These are phyloP conservation scores for Albugo laibachii DNA, from an alignment of 352 stramenopile species.

Conservation along the genomic window DNA sequence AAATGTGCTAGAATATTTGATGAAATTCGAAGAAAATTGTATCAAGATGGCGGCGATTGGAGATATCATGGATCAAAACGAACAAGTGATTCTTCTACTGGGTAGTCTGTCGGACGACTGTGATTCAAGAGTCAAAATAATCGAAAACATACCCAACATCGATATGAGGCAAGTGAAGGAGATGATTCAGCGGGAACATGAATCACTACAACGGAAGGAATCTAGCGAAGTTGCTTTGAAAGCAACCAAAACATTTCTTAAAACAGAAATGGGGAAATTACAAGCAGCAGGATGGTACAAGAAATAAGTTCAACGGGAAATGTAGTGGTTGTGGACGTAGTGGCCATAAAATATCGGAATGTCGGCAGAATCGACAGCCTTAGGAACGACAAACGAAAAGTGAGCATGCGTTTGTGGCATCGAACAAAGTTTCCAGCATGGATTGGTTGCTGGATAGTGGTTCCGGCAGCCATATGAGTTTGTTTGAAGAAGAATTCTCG, in stretches of 20 bases:
- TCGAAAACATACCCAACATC: constrained; percentile 2
- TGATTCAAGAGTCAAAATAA: constrained; percentile 9
- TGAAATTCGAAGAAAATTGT: constrained; percentile 10
- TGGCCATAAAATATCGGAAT: background rate
- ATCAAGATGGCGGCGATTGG: constrained; percentile 5
- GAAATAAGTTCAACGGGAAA: background rate
- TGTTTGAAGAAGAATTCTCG: too few species aligned
- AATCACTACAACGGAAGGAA: background rate
- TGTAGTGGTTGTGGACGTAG: background rate
- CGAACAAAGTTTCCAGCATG: background rate
- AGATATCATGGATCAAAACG: constrained; percentile 4
- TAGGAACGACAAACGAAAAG: background rate
- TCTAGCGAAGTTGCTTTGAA: background rate
- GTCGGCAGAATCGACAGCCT: background rate
- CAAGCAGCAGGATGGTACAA: too few species aligned
- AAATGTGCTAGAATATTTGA: constrained; percentile 8
- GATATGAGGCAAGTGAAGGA: constrained; percentile 7
- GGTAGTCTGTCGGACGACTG: constrained; percentile 8
- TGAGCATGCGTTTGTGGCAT: background rate
- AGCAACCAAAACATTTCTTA: background rate
- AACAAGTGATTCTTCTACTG: constrained; percentile 1
- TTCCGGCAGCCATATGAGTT: constrained; percentile 10
- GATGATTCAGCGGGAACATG: constrained; percentile 9
- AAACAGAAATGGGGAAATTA: too few species aligned
- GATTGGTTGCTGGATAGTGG: constrained; percentile 9